Percentiles rank a stretch among this genome's conserved stretches.
phyloP scores from a whole-genome alignment of 345 rosid genomes.

The Ailanthus altissimus region DNA sequence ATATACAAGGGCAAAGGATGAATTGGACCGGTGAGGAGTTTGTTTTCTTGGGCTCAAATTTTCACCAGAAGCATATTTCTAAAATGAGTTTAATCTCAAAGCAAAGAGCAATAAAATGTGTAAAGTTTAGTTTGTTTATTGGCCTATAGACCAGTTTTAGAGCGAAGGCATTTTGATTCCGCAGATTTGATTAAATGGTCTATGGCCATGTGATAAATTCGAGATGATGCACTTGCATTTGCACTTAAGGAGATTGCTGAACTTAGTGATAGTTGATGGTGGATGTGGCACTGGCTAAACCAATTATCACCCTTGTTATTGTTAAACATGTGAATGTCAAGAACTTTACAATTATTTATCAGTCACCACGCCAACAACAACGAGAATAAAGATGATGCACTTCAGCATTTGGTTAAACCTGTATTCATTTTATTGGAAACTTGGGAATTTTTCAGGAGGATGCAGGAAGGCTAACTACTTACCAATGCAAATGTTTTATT shows the following conservation, averaged over 20 bases:
- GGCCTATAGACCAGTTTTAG: conserved; percentile 75
- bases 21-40: too few relatives aligned
- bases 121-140: conserved; percentile 74
- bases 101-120: conserved; percentile 31
- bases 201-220: conserved; percentile 93
- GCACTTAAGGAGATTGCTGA: conserved; percentile 99
- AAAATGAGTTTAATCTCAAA: conserved; percentile 30
- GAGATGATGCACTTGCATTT: conserved; percentile 91
- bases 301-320: conserved; percentile 90
- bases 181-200: conserved; percentile 83
- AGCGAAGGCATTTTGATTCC: conserved; percentile 98
- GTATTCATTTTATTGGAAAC: too few relatives aligned
- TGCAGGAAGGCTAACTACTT: too few relatives aligned
- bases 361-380: conserved; percentile 85
- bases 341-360: conserved; percentile 91
- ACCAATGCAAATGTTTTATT: too few relatives aligned
- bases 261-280: conserved; percentile 76
- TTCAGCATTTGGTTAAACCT: not conserved
- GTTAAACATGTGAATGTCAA: conserved; percentile 91
- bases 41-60: conserved; percentile 42
- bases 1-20: too few relatives aligned
- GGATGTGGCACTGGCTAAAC: conserved; percentile 99
- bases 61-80: conserved; percentile 41
- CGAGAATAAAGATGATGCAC: not conserved
- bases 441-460: too few relatives aligned